Conservation (phyloP, 129 eudicot genomes). For the Lonicera japonica region DNA sequence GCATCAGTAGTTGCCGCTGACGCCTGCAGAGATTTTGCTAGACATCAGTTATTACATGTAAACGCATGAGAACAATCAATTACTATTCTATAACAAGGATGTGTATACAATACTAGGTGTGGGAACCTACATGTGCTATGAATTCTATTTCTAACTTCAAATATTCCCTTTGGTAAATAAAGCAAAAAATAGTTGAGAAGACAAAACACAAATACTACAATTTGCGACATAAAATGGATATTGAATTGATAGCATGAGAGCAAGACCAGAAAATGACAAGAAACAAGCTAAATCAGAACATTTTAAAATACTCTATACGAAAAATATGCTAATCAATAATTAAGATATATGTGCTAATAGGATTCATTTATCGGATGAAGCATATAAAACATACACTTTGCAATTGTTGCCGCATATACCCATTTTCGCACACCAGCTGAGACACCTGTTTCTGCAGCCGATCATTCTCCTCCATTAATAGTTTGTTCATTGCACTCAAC, state of each 20-base stretch:
- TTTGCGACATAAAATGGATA: too few relatives aligned
- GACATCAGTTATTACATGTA: background rate
- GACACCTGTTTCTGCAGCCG: constrained; percentile 95
- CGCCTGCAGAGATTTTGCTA: constrained; percentile 32
- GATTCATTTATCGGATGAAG: background rate
- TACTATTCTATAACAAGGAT: background rate
- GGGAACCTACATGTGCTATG: constrained; percentile 4
- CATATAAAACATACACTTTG: constrained; percentile 43
- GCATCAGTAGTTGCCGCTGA: constrained; percentile 54
- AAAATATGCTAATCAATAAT: too few relatives aligned
- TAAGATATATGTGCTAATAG: too few relatives aligned
- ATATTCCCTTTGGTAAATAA: too few relatives aligned
- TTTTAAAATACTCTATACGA: too few relatives aligned
- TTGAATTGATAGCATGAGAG: too few relatives aligned
- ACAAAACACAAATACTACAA: too few relatives aligned
- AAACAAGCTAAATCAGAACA: too few relatives aligned
- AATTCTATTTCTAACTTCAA: background rate
- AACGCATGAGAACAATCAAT: background rate
- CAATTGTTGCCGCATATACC: constrained; percentile 75
- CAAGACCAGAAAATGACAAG: too few relatives aligned
- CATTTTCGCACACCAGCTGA: constrained; percentile 82
- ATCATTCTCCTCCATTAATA: constrained; percentile 93
- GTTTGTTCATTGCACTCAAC: constrained; percentile 87
- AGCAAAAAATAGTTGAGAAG: too few relatives aligned
- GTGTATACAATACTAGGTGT: background rate